A percentile compares a stretch with the other conserved stretches of the same genome.
These are phyloP conservation scores for Ophiostoma perfectum DNA, from an alignment of 2,329 filamentous ascomycete genomes.

Conservation along the genomic window DNA sequence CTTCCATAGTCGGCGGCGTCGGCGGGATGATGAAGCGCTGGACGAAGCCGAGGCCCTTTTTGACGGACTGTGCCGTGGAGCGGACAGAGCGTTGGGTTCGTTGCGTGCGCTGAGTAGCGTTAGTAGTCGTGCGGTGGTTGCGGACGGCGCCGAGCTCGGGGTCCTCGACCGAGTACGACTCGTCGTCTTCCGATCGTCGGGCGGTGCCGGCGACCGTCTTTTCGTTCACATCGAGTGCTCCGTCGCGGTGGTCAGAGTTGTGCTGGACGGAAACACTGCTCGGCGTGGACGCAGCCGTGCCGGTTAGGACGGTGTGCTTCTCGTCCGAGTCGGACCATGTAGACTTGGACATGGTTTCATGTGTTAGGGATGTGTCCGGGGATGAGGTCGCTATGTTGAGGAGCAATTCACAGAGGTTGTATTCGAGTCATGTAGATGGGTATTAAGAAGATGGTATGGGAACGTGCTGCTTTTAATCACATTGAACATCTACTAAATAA, in stretches of 20 bases:
- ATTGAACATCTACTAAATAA: too few species aligned
- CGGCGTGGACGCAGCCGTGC: not conserved
- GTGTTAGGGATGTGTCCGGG: not conserved
- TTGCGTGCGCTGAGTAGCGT: not conserved
- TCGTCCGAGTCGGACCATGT: slow-evolving; percentile 9
- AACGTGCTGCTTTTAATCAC: too few species aligned
- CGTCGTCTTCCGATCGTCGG: slow-evolving; percentile 5
- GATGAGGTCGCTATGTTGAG: too few species aligned
- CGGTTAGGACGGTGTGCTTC: not conserved
- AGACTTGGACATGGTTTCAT: not conserved
- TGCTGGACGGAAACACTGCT: not conserved
- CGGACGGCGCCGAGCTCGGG: slow-evolving; percentile 11
- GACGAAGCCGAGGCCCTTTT: slow-evolving; percentile 7
- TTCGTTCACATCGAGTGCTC: not conserved
- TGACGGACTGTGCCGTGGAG: not conserved
- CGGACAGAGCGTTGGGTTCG: not conserved
- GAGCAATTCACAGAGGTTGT: too few species aligned
- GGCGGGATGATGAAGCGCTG: slow-evolving; percentile 12
- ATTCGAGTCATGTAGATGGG: too few species aligned
- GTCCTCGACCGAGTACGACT: slow-evolving; percentile 1
- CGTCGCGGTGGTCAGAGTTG: not conserved
- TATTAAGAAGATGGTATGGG: too few species aligned
- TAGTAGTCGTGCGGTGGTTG: not conserved
- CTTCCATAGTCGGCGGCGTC: slow-evolving; percentile 10
- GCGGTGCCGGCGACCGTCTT: not conserved